phyloP scores from a whole-genome alignment of 73 alveolate species.

The Paramecium primaurelia region DNA sequence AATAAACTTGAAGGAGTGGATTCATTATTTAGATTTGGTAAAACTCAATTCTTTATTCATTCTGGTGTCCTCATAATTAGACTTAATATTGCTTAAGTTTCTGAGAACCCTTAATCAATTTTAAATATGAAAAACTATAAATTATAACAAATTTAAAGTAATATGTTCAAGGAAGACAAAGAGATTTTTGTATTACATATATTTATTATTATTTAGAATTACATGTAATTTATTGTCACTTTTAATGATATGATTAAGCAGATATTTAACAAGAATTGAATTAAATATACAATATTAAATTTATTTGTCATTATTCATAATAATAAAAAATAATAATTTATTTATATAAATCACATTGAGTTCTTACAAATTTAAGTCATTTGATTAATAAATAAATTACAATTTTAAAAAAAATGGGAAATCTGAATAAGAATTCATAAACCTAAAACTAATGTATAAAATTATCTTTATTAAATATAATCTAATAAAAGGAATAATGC shows the following conservation, averaged over 20 bases:
- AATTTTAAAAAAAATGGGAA: too few relatives aligned
- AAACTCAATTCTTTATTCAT: slow-evolving; percentile 25
- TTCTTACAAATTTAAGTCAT: too few relatives aligned
- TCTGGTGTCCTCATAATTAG: background rate
- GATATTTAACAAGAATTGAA: background rate
- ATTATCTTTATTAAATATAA: too few relatives aligned
- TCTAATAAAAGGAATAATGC: too few relatives aligned
- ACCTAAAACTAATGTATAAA: too few relatives aligned
- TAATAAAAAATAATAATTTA: too few relatives aligned
- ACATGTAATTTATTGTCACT: background rate
- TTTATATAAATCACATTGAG: too few relatives aligned
- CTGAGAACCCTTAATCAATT: background rate
- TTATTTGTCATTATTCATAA: too few relatives aligned
- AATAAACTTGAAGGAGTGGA: slow-evolving; percentile 13
- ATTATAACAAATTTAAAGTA: background rate
- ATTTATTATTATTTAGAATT: background rate
- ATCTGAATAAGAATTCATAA: too few relatives aligned
- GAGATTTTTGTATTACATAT: background rate
- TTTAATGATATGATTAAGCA: background rate
- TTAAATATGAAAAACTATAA: background rate
- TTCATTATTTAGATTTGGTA: slow-evolving; percentile 22
- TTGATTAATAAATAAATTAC: too few relatives aligned
- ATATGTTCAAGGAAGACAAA: background rate
- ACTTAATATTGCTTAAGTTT: background rate
- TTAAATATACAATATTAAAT: too few relatives aligned